Evolutionary conservation across 768 basidiomycete species (phyloP).

Genomic region (Chlorophyllum brunneum): DNA sequence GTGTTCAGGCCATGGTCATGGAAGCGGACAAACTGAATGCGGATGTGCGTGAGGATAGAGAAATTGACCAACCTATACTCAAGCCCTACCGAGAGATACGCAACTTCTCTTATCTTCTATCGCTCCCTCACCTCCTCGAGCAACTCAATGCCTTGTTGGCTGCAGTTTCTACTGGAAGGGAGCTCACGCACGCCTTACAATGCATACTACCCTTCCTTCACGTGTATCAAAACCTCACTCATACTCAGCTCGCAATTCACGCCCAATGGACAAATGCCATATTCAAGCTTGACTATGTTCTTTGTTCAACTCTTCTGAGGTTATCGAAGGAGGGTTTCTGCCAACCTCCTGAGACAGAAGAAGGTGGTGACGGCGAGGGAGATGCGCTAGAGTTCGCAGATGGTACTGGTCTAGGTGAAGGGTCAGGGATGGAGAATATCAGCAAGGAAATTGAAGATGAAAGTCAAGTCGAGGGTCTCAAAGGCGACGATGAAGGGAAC

Average conservation of each 20-base stretch:
- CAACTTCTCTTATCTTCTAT: constrained; percentile 45
- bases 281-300: constrained; percentile 80
- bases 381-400: constrained; percentile 49
- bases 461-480: constrained; percentile 91
- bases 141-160: constrained; percentile 37
- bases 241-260: constrained; percentile 53
- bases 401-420: constrained; percentile 88
- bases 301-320: constrained; percentile 69
- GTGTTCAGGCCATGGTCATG: constrained; percentile 56
- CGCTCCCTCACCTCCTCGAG: constrained; percentile 38
- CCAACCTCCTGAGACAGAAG: constrained; percentile 72
- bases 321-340: constrained; percentile 90
- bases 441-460: constrained; percentile 96
- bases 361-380: constrained; percentile 49
- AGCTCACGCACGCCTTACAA: constrained; percentile 32
- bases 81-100: constrained; percentile 41
- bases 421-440: constrained; percentile 80
- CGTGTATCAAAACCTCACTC: constrained; percentile 52
- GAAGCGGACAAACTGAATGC: constrained; percentile 18
- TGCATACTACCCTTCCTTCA: constrained; percentile 74
- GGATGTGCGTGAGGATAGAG: constrained; percentile 15
- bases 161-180: constrained; percentile 31
- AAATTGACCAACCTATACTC: constrained; percentile 47
- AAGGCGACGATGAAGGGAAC: constrained; percentile 53
- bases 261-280: constrained; percentile 68